Evolutionary conservation across 805 yeast species (phyloP).

Genomic region (Saccharomycopsis fibuligera): DNA sequence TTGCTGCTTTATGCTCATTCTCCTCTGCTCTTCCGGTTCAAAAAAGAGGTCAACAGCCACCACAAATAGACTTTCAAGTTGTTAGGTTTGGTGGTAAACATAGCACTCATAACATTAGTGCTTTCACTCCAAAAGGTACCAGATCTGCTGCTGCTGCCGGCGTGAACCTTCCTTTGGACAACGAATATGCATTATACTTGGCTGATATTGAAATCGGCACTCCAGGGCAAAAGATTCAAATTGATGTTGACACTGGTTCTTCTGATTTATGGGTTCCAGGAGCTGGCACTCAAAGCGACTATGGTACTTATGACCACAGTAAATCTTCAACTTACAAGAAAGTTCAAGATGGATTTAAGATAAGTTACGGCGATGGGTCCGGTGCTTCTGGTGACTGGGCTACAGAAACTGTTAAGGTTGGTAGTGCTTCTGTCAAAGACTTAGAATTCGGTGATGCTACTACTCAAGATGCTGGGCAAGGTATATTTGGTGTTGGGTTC

Average conservation of each 20-base stretch:
- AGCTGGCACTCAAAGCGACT: constrained; percentile 24
- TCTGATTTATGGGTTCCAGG: constrained; percentile 29
- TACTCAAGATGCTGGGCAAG: constrained; percentile 15
- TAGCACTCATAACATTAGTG: background rate
- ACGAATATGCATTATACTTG: constrained; percentile 30
- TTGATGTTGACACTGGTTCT: constrained; percentile 29
- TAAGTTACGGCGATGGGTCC: constrained; percentile 42
- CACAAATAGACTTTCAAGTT: constrained; percentile 12
- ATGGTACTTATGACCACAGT: constrained; percentile 24
- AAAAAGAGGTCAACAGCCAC: constrained; percentile 1
- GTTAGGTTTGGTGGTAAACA: constrained; percentile 2
- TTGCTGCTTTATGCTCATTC: constrained; percentile 7
- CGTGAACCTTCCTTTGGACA: constrained; percentile 30
- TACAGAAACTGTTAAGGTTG: constrained; percentile 11
- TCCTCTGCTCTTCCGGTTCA: constrained; percentile 19
- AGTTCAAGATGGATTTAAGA: constrained; percentile 26
- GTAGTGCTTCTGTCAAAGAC: constrained; percentile 11
- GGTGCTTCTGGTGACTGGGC: constrained; percentile 47
- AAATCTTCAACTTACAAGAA: constrained; percentile 22
- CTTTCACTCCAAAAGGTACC: background rate
- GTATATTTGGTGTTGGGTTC: constrained; percentile 18
- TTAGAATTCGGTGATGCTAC: constrained; percentile 17
- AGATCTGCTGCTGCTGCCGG: constrained; percentile 8
- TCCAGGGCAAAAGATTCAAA: constrained; percentile 23
- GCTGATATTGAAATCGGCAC: constrained; percentile 29